Evolutionary conservation across 495 filamentous ascomycete genomes (phyloP), one percentile per base, ranked within the genome.

Genomic region (Cercophora sp.): DNA sequence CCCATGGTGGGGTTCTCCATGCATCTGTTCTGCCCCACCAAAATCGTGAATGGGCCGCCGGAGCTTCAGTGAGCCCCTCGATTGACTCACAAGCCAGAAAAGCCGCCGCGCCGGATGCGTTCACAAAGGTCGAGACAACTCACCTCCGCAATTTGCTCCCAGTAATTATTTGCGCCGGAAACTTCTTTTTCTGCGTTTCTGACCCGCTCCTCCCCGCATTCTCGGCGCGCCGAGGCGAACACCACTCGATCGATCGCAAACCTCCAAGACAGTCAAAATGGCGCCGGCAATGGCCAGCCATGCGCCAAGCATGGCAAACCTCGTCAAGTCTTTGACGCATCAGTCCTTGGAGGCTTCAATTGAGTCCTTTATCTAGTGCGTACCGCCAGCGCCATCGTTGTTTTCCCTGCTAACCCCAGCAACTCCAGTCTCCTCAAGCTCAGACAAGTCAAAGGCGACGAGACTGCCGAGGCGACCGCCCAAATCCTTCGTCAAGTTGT

Each of bases 381-480:
- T 41, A 20, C n/a, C n/a, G n/a, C n/a, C n/a, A n/a, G n/a, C n/a
- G n/a, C n/a, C n/a, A n/a, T n/a, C n/a, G n/a, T n/a, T n/a, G n/a
- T n/a, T n/a, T n/a, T n/a, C n/a, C n/a, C n/a, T n/a, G n/a, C 48
- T 23, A 20, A 20, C 18, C 24, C 5, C 39, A 43, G 48, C n/a
- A n/a, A 23, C 19, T 41, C 37, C 60, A 96, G 90, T 40, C 83
- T 96, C 27, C 80, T 98, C 29, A 95, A 95, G 68, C 78, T 91
- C 63, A 79, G 91, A 59, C 91, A 96, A 63, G 93, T 98, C 59
- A 80, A 79, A 50, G 88, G 87, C 60, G 81, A 89, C 71, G 82
- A 88, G 65, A 95, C 90, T 71, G 93, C 93, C 37, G 81, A 88
- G 48, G 93, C 91, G 60, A 97, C 92, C 5, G 87, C 89, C 22